These are phyloP conservation scores for Dothideomycetes sp. DNA, from an alignment of 2,329 filamentous ascomycete genomes.

Conservation along the genomic window DNA sequence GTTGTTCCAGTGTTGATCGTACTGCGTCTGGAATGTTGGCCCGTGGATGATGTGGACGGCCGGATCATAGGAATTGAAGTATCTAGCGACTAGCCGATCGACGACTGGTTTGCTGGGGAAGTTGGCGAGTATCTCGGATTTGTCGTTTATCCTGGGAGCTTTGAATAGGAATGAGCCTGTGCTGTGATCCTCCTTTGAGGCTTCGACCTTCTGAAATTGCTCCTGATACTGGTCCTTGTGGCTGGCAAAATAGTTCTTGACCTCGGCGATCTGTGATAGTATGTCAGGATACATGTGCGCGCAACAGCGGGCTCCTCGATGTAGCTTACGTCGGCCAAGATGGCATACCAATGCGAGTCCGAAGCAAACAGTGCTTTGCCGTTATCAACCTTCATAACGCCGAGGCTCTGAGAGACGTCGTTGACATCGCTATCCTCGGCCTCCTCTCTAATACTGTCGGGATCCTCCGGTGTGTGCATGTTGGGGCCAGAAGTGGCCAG, in stretches of 20 bases:
- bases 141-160: slow-evolving; percentile 55
- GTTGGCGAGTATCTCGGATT: slow-evolving; percentile 65
- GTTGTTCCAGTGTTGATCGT: slow-evolving; percentile 58
- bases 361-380: slow-evolving; percentile 37
- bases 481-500: slow-evolving; percentile 21
- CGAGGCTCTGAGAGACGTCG: slow-evolving; percentile 38
- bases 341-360: slow-evolving; percentile 42
- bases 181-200: slow-evolving; percentile 49
- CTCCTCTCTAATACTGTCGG: slow-evolving; percentile 42
- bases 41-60: slow-evolving; percentile 48
- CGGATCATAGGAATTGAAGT: slow-evolving; percentile 73
- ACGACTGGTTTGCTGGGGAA: slow-evolving; percentile 73
- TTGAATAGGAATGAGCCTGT: slow-evolving; percentile 74
- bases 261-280: slow-evolving; percentile 63
- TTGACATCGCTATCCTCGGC: slow-evolving; percentile 50
- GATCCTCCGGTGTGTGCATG: slow-evolving; percentile 16
- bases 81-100: slow-evolving; percentile 76
- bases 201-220: slow-evolving; percentile 65
- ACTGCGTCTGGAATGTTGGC: slow-evolving; percentile 70
- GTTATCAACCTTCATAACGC: slow-evolving; percentile 42
- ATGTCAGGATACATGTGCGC: background rate
- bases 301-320: too few species aligned
- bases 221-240: slow-evolving; percentile 85
- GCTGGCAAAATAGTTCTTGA: slow-evolving; percentile 76
- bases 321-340: slow-evolving; percentile 38